Percentiles rank a stretch among this genome's conserved stretches.
Evolutionary conservation across 805 yeast species (phyloP).

Genomic region (Candida nanaspora): DNA sequence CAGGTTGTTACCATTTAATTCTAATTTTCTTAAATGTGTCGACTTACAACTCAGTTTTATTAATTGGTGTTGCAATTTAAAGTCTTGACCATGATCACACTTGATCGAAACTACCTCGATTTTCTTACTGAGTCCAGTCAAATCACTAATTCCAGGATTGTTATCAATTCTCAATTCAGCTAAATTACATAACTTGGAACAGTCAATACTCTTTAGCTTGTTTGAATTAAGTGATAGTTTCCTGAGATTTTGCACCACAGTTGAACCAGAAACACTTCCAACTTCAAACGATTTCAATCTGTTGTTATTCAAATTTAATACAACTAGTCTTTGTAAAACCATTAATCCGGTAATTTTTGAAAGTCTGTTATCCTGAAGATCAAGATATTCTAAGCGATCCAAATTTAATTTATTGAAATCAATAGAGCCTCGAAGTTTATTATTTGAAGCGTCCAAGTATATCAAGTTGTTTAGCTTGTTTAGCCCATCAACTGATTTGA

Average conservation of each 20-base stretch:
- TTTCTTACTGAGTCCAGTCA: conserved; percentile 24
- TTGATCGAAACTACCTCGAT: conserved; percentile 38
- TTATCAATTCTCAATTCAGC: conserved; percentile 41
- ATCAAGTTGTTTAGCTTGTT: conserved; percentile 31
- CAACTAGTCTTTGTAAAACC: conserved; percentile 26
- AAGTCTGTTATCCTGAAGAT: conserved; percentile 36
- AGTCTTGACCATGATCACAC: conserved; percentile 22
- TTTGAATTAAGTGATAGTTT: conserved; percentile 4
- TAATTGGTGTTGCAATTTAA: conserved; percentile 16
- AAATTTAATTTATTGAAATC: conserved; percentile 29
- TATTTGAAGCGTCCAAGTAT: conserved; percentile 33
- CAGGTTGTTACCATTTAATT: conserved; percentile 24
- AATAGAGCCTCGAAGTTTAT: conserved; percentile 30
- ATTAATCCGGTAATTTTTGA: conserved; percentile 28
- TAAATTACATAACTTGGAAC: conserved; percentile 29
- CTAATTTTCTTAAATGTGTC: conserved; percentile 26
- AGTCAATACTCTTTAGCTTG: conserved; percentile 24
- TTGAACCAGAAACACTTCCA: too few species aligned
- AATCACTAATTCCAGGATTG: conserved; percentile 15
- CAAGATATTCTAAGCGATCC: conserved; percentile 35
- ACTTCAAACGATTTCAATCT: conserved; percentile 21
- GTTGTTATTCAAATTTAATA: conserved; percentile 37
- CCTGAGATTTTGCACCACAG: conserved; percentile 9
- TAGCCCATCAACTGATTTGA: conserved; percentile 31
- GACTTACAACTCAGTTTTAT: conserved; percentile 9